A percentile compares a stretch with the other conserved stretches of the same genome.
These are phyloP conservation scores for Mucor irregularis DNA, from an alignment of 371 early-diverging fungal species.

Conservation along the genomic window DNA sequence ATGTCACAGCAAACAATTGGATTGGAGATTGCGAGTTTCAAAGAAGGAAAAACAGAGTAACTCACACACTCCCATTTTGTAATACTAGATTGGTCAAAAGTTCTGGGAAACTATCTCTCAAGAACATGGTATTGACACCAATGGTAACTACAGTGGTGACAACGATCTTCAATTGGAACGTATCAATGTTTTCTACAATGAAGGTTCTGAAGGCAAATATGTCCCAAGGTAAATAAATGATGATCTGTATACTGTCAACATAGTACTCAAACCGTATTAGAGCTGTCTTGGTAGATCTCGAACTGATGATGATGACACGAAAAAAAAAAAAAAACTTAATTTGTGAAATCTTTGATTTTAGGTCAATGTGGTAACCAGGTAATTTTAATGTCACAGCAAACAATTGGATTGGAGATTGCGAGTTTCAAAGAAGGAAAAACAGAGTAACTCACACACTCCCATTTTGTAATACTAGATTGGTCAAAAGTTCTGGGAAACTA, in stretches of 20 bases:
- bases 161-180: constrained; percentile 95
- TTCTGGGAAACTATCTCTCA: constrained; percentile 95
- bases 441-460: not conserved
- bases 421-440: not conserved
- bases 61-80: not conserved
- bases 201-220: constrained; percentile 82
- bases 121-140: constrained; percentile 89
- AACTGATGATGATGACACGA: no score
- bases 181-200: constrained; percentile 98
- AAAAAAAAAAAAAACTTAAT: no score
- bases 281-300: constrained; percentile 93
- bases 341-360: no score
- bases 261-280: not conserved
- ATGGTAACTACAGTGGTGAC: constrained; percentile 81
- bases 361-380: constrained; percentile 88
- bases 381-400: no score
- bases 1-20: constrained; percentile 4
- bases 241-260: not conserved
- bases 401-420: not conserved
- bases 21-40: not conserved
- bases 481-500: constrained; percentile 95
- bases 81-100: constrained; percentile 77
- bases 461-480: constrained; percentile 59
- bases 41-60: not conserved
- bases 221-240: constrained; percentile 60